Conservation (phyloP, 805 yeast genomes). For the Pichia phayaonensis region DNA sequence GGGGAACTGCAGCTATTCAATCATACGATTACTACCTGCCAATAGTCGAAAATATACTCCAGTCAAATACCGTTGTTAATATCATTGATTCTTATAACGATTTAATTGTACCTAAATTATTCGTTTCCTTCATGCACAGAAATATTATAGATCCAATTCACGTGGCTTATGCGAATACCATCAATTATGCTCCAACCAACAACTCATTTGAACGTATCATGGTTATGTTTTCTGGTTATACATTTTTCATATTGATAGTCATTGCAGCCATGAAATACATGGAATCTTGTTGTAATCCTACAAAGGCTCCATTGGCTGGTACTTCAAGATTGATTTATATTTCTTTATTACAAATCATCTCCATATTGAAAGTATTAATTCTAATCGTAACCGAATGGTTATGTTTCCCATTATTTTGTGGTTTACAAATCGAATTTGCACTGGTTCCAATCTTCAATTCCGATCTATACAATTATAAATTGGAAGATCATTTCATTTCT, state of each 20-base stretch:
- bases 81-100: not conserved
- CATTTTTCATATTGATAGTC: conserved; percentile 7
- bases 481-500: conserved; percentile 7
- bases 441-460: conserved; percentile 46
- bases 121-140: conserved; percentile 1
- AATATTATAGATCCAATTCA: conserved; percentile 8
- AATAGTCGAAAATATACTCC: too few species aligned
- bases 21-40: too few species aligned
- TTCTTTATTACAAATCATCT: conserved; percentile 43
- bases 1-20: too few species aligned
- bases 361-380: conserved; percentile 66
- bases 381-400: conserved; percentile 73
- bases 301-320: conserved; percentile 39
- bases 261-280: conserved; percentile 17
- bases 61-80: too few species aligned
- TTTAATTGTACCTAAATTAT: conserved; percentile 3
- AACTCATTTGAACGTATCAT: conserved; percentile 13
- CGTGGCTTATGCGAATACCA: conserved; percentile 11
- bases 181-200: conserved; percentile 20
- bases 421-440: conserved; percentile 65
- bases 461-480: conserved; percentile 9
- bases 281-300: conserved; percentile 26
- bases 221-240: conserved; percentile 18
- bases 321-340: conserved; percentile 44
- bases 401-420: conserved; percentile 85